Evolutionary conservation across 1,139 yeast genomes (phyloP), one percentile per base, ranked within the genome.

Genomic region (Hemisphaericaspora xylofermentans): DNA sequence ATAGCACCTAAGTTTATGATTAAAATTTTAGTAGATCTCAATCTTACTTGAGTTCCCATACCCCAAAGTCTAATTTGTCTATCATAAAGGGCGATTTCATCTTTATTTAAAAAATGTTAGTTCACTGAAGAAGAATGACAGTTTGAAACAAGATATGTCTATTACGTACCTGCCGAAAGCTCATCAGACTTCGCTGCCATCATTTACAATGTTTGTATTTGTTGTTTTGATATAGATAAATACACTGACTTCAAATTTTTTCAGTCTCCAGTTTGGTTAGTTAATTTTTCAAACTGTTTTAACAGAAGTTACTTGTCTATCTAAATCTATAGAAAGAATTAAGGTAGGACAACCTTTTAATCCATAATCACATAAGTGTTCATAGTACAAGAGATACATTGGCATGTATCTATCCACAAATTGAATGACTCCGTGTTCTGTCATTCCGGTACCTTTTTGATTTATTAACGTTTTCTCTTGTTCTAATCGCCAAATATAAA

Each of bases 41-140:
- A 78, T 39, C 89, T 69, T 38, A 80, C 74, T 61, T 93, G 99
- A 13, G 98, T 95, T 22, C 87, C 94, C 65, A 93, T 74, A 10
- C 98, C 98, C 99, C 99, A 93, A 29, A 93, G 73, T 50, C 99
- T 68, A 52, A 93, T 91, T 61, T 93, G 99, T 45, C 99, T 78
- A 63, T 93, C 99, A 60, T 93, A 93, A 22, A 91, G 71, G 2
- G 95, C 96, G 43, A 91, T 82, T 61, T 91, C 98, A 55, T 89
- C 97, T 66, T 36, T 28, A 30, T 9, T n/a, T 26, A 10, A 13
- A 19, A 31, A 18, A n/a, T n/a, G 12, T 26, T 6, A 39, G 45
- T 40, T 40, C 40, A 19, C 5, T 8, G 8, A 19, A 6, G 5
- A 19, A 19, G 7, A 6, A 9, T 5, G 5, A 12, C 13, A 33